Base-by-base conservation (phyloP, 331 rosid species). In the Ulmus americana region DNA sequence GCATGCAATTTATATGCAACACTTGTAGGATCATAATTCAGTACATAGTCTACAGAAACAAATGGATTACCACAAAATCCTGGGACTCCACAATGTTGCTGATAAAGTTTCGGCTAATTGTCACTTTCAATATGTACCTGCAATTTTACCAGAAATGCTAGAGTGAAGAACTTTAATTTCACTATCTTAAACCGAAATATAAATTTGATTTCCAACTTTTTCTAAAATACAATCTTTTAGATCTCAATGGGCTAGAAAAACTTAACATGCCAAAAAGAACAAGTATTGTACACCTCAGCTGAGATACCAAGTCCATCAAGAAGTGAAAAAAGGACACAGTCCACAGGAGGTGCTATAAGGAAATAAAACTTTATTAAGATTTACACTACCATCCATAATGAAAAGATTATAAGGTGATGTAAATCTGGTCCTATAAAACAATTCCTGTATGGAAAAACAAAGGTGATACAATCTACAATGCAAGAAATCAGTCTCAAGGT, bases 41-140 rank as follows among this genome's bases (percentile, higher is more conserved):
- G 14, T n/a, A 10, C 2, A 60, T 41, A 2, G 12, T 39, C 9
- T n/a, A 43, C 0, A 49, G n/a, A 70, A 3, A 50, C 11, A 45
- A 16, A 71, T 35, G 69, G 39, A 70, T 6, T 87, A 87, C 95
- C 90, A 80, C 80, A 67, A 87, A 84, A 78, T 87, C 90, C 84
- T 87, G 95, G 74, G 77, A 80, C 70, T 87, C 86, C 39, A 80
- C 65, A 51, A 87, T 82, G 79, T 82, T 82, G 59, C 88, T 85
- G 39, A 83, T 88, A 74, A 82, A 87, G 52, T 84, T 84, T 8
- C 95, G 95, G 58, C 61, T 82, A 69, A 87, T 78, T 64, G 95
- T 87, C 65, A 87, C 95, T 82, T 84, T 87, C 84, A 87, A 59
- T 54, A 87, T 85, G 75, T 86, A 86, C 88, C 95, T 87, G 82